Evolutionary conservation across 345 rosid species (phyloP).

Genomic region (Populus deltoides): DNA sequence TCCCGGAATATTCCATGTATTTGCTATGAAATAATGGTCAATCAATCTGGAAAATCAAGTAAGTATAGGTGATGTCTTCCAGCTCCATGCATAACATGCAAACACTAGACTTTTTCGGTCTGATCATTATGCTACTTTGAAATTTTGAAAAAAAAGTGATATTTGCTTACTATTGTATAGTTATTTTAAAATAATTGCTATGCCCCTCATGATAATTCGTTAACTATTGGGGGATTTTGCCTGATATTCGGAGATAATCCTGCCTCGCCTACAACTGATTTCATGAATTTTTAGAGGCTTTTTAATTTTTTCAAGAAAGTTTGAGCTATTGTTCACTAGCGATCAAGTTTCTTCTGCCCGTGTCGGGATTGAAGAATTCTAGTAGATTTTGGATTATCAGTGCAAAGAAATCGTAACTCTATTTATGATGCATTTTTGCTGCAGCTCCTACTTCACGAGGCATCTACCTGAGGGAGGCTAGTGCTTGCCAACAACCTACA

Average conservation of each 20-base stretch:
- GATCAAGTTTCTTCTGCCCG: slow-evolving; percentile 4
- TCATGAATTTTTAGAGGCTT: not conserved
- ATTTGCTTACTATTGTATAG: not conserved
- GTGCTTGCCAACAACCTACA: slow-evolving; percentile 58
- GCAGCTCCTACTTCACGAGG: slow-evolving; percentile 87
- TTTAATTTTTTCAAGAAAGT: not conserved
- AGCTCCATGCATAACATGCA: not conserved
- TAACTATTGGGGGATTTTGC: not conserved
- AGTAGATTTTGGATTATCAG: not conserved
- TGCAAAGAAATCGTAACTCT: slow-evolving; percentile 6
- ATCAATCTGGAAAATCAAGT: slow-evolving; percentile 79
- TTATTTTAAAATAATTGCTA: not conserved
- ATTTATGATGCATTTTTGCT: slow-evolving; percentile 17
- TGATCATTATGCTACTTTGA: not conserved
- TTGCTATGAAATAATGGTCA: slow-evolving; percentile 69
- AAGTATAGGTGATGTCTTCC: slow-evolving; percentile 27
- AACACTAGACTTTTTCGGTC: not conserved
- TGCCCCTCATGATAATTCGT: not conserved
- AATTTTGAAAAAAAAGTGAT: not conserved
- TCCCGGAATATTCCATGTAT: slow-evolving; percentile 53
- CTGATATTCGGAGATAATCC: not conserved
- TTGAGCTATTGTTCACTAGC: not conserved
- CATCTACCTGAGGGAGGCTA: slow-evolving; percentile 81
- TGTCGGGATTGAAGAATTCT: not conserved
- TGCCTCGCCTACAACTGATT: not conserved